A percentile compares a stretch with the other conserved stretches of the same genome.
Evolutionary conservation across 345 rosid species (phyloP).

Genomic region (Eucalyptus brandiana): DNA sequence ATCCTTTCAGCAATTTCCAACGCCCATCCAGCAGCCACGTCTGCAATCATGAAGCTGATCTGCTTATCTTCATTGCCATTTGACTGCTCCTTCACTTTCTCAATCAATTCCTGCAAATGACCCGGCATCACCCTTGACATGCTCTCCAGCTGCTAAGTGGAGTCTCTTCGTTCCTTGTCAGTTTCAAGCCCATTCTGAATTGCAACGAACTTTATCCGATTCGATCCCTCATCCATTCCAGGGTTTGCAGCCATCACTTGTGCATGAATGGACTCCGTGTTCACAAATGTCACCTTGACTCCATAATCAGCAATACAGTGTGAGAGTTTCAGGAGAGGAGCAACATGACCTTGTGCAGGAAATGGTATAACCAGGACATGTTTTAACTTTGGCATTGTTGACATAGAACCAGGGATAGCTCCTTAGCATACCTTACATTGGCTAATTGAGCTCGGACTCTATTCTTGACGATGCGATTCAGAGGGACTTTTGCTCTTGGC

Average conservation of each 20-base stretch:
- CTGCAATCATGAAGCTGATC: constrained; percentile 1
- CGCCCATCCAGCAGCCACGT: constrained; percentile 1
- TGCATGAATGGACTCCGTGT: not conserved
- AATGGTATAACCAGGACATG: not conserved
- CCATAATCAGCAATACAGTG: not conserved
- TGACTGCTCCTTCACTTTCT: not conserved
- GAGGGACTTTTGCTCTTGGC: not conserved
- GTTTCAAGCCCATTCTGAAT: constrained; percentile 8
- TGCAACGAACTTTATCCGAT: not conserved
- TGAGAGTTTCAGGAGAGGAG: not conserved
- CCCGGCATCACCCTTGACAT: not conserved
- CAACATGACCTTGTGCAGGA: not conserved
- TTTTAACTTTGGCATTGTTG: not conserved
- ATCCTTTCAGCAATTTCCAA: constrained; percentile 4
- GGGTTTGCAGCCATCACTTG: not conserved
- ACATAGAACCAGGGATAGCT: not conserved
- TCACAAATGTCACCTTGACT: not conserved
- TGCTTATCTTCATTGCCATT: not conserved
- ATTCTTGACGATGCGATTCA: not conserved
- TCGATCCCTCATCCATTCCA: not conserved
- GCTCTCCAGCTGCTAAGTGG: not conserved
- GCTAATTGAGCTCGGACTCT: not conserved
- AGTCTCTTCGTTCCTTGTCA: constrained; percentile 4
- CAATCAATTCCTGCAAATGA: constrained; percentile 2
- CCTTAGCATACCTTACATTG: not conserved